Evolutionary conservation across 352 stramenopile genomes (phyloP), one percentile per base, ranked within the genome.

Genomic region (Pythium phragmiticola): DNA sequence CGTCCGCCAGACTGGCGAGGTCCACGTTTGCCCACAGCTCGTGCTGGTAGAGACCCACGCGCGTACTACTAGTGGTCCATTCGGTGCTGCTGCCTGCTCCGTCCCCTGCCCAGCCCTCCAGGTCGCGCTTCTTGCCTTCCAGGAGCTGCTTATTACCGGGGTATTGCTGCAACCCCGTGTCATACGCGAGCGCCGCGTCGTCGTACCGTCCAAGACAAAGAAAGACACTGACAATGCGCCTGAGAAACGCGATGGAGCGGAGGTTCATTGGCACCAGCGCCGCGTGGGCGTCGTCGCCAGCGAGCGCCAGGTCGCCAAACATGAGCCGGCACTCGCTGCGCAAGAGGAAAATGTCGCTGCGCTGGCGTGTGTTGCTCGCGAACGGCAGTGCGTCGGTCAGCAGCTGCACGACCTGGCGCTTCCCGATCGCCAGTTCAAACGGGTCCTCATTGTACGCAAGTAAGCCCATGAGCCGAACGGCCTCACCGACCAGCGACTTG

Each of bases 131-230:
- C 33, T 59, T 47, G 34, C 30, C 17, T 23, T 47, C 14, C 17
- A 37, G 21, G 7, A 59, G 36, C 36, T 47, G 17, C 12, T 49
- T 30, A 19, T 59, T 34, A 11, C 41, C 23, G 4, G 52, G 52
- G 7, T 23, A 36, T 34, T 37, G 52, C 41, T 36, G 11, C 7
- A 59, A n/a, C 23, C 34, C 52, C 12, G 28, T 49, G 13, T 48
- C 34, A n/a, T 59, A 59, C n/a, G 23, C 52, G 14, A n/a, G 19
- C 8, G n/a, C 52, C 5, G 37, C 52, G 5, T 59, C 52, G 11
- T 45, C 34, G 21, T 49, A 49, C 34, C 34, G 5, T 6, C 23
- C 41, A 7, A 60, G 41, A 11, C 16, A 16, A 4, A 60, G 8
- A 17, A 60, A 60, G 5, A 60, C 42, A 19, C 26, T 60, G 1